Evolutionary conservation across 2,329 filamentous ascomycete genomes (phyloP).

Genomic region (Talaromyces sp.): DNA sequence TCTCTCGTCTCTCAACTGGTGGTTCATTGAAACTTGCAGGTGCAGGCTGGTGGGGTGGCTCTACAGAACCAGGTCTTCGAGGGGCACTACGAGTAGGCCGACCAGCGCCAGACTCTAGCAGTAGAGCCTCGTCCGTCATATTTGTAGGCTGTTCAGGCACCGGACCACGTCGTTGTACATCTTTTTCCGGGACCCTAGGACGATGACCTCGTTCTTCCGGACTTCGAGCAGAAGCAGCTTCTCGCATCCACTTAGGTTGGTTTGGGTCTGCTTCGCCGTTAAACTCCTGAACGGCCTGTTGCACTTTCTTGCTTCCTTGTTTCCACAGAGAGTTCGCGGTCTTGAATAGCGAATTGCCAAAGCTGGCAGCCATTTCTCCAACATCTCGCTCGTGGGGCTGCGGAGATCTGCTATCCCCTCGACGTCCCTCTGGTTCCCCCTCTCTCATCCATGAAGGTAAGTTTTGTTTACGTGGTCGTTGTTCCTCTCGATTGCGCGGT

Average conservation of each 20-base stretch:
- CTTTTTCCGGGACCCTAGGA: conserved; percentile 17
- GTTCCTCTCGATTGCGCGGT: conserved; percentile 26
- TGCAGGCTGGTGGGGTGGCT: conserved; percentile 17
- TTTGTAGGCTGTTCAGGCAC: conserved; percentile 20
- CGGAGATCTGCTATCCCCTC: conserved; percentile 32
- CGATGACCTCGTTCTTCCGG: conserved; percentile 17
- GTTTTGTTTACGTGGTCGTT: conserved; percentile 29
- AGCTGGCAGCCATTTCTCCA: conserved; percentile 73
- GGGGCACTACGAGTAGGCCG: conserved; percentile 28
- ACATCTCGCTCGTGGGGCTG: conserved; percentile 66
- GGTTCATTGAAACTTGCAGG: conserved; percentile 21
- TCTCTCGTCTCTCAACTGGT: conserved; percentile 24
- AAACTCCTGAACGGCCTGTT: conserved; percentile 87
- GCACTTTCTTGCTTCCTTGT: conserved; percentile 84
- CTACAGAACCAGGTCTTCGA: conserved; percentile 24
- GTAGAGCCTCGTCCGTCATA: conserved; percentile 59
- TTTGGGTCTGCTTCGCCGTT: conserved; percentile 67
- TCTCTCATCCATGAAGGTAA: conserved; percentile 64
- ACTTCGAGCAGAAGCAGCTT: conserved; percentile 46
- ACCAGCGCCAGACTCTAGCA: conserved; percentile 32
- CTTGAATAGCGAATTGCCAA: conserved; percentile 83
- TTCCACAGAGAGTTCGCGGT: conserved; percentile 96
- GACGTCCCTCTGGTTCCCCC: conserved; percentile 33
- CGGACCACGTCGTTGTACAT: conserved; percentile 19
- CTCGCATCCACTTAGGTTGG: conserved; percentile 95